These are phyloP conservation scores for Myxozyma sirexii DNA, from an alignment of 805 yeast genomes.

Conservation along the genomic window DNA sequence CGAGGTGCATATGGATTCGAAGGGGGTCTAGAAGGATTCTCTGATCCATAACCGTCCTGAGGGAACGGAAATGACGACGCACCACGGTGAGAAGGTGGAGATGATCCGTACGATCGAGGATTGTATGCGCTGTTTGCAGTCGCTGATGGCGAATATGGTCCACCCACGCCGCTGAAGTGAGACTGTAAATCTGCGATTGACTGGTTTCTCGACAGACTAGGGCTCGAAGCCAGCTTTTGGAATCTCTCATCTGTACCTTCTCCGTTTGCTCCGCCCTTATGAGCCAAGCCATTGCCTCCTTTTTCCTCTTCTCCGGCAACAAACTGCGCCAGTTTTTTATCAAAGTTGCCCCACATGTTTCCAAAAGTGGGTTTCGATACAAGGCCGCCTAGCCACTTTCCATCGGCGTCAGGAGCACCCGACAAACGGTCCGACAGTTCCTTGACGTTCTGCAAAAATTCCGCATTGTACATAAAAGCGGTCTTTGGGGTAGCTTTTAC, in stretches of 20 bases:
- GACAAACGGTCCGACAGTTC: slow-evolving; percentile 43
- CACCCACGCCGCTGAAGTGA: background rate
- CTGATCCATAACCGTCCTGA: background rate
- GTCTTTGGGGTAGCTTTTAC: slow-evolving; percentile 48
- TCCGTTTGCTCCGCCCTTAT: slow-evolving; percentile 19
- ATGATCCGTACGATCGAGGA: slow-evolving; percentile 14
- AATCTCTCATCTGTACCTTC: slow-evolving; percentile 37
- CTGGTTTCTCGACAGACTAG: slow-evolving; percentile 28
- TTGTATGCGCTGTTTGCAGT: slow-evolving; percentile 2
- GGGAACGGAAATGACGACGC: background rate
- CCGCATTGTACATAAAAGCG: slow-evolving; percentile 36
- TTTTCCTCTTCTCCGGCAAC: slow-evolving; percentile 80
- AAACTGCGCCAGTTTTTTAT: slow-evolving; percentile 73
- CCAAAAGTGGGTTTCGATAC: slow-evolving; percentile 59
- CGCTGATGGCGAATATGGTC: slow-evolving; percentile 2
- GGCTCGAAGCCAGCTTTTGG: slow-evolving; percentile 39
- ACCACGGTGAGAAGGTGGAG: slow-evolving; percentile 12
- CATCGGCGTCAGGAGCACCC: slow-evolving; percentile 46
- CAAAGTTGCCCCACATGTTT: slow-evolving; percentile 85
- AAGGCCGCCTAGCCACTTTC: slow-evolving; percentile 73
- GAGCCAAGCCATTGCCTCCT: slow-evolving; percentile 3
- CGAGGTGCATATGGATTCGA: slow-evolving; percentile 18
- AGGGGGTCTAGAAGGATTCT: background rate
- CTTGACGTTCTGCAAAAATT: slow-evolving; percentile 43
- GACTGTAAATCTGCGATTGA: slow-evolving; percentile 22